Evolutionary conservation across 805 yeast genomes (phyloP).

Genomic region (Tetrapisispora pingtungensis): DNA sequence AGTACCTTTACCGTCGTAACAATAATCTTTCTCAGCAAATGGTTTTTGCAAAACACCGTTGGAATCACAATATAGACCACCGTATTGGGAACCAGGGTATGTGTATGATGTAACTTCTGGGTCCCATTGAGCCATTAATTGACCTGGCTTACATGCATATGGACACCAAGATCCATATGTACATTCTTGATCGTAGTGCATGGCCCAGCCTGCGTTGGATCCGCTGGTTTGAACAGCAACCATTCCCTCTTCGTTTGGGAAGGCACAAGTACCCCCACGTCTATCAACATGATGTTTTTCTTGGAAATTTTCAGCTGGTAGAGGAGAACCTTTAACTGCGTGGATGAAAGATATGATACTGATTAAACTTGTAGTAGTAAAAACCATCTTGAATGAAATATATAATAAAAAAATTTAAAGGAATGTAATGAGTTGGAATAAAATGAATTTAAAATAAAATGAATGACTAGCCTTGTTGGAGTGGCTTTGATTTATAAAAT

Average conservation of each 20-base stretch:
- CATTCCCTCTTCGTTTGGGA: slow-evolving; percentile 59
- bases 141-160: slow-evolving; percentile 85
- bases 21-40: slow-evolving; percentile 46
- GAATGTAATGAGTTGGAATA: slow-evolving; percentile 1
- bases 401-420: not conserved
- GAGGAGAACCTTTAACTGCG: not conserved
- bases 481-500: not conserved
- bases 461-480: slow-evolving; percentile 1
- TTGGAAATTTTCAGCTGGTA: not conserved
- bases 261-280: slow-evolving; percentile 42
- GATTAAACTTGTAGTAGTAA: not conserved
- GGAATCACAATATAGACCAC: slow-evolving; percentile 70
- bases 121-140: slow-evolving; percentile 85
- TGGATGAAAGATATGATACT: not conserved
- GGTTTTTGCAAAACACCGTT: slow-evolving; percentile 62
- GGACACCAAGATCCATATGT: slow-evolving; percentile 77
- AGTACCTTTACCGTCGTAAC: slow-evolving; percentile 71
- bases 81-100: slow-evolving; percentile 70
- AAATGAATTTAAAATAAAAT: not conserved
- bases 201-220: slow-evolving; percentile 77
- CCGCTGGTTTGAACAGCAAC: slow-evolving; percentile 55
- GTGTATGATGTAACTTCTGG: slow-evolving; percentile 58
- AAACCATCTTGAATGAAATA: not conserved
- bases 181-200: slow-evolving; percentile 65
- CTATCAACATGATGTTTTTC: slow-evolving; percentile 1